Percentiles rank a stretch among this genome's conserved stretches.
Evolutionary conservation across 2,329 filamentous ascomycete genomes (phyloP).

Genomic region (Beauveria brongniartii): DNA sequence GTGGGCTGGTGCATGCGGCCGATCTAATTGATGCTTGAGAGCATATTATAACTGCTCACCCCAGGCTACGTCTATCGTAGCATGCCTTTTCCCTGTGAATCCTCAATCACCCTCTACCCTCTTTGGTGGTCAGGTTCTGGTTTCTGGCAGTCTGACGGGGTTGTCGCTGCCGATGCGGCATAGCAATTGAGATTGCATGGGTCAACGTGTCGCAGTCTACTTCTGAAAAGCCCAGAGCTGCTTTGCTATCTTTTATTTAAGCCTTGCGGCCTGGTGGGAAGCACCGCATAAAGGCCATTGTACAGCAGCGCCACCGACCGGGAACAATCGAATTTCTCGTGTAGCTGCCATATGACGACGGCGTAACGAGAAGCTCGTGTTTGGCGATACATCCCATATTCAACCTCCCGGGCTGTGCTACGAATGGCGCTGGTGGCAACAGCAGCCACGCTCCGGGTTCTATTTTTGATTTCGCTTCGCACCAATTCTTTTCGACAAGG

Average conservation of each 20-base stretch:
- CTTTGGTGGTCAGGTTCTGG: not conserved
- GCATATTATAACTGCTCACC: conserved; percentile 7
- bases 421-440: not conserved
- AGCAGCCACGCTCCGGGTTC: not conserved
- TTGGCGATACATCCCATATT: not conserved
- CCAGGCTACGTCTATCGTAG: not conserved
- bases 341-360: conserved; percentile 4
- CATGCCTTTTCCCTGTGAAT: not conserved
- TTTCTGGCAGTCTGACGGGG: not conserved
- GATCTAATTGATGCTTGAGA: not conserved
- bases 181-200: not conserved
- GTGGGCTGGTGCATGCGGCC: not conserved
- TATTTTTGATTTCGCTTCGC: not conserved
- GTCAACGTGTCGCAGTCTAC: not conserved
- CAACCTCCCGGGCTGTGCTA: not conserved
- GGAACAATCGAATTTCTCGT: conserved; percentile 1
- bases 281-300: conserved; percentile 2
- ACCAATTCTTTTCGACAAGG: not conserved
- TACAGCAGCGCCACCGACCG: not conserved
- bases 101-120: not conserved
- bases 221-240: not conserved
- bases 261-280: not conserved
- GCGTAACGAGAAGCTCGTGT: conserved; percentile 7
- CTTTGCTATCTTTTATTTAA: not conserved
- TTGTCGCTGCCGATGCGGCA: conserved; percentile 5